phyloP scores from a whole-genome alignment of 1,139 yeast species.

The Lodderomyces parapsilosis region DNA sequence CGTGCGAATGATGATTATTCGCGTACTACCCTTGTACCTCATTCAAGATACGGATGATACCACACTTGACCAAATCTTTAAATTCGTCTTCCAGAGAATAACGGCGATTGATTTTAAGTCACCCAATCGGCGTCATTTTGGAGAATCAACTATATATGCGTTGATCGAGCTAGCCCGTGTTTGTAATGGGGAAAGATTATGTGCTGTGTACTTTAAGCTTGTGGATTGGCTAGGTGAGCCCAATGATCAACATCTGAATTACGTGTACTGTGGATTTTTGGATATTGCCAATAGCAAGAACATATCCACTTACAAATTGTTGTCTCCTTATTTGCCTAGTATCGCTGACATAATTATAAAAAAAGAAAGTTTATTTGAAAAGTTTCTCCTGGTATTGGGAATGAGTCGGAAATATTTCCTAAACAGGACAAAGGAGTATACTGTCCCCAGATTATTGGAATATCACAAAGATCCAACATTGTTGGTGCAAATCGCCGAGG shows the following conservation, averaged over 20 bases:
- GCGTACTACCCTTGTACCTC: conserved; percentile 47
- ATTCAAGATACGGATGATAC: conserved; percentile 31
- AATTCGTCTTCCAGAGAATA: conserved; percentile 31
- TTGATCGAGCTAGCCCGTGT: conserved; percentile 61
- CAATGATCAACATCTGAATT: conserved; percentile 60
- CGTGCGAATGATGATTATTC: conserved; percentile 48
- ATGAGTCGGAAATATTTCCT: conserved; percentile 63
- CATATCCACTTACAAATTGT: conserved; percentile 63
- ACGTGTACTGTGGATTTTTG: conserved; percentile 59
- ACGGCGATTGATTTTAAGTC: conserved; percentile 35
- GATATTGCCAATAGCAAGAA: conserved; percentile 44
- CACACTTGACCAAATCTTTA: conserved; percentile 31
- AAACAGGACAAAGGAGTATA: conserved; percentile 66
- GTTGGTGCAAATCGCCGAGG: conserved; percentile 52
- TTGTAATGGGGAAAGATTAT: conserved; percentile 61
- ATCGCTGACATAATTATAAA: conserved; percentile 68
- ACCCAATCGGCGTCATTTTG: conserved; percentile 36
- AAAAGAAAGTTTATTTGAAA: conserved; percentile 54
- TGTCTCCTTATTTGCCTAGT: conserved; percentile 77
- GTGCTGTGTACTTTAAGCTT: conserved; percentile 56
- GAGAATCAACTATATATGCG: conserved; percentile 61
- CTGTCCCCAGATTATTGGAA: conserved; percentile 73
- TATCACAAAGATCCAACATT: conserved; percentile 58
- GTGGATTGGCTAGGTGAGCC: conserved; percentile 59
- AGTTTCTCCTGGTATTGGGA: conserved; percentile 64